Base-by-base conservation (phyloP, 2,329 filamentous ascomycete species). In the Shiraia bambusicola region DNA sequence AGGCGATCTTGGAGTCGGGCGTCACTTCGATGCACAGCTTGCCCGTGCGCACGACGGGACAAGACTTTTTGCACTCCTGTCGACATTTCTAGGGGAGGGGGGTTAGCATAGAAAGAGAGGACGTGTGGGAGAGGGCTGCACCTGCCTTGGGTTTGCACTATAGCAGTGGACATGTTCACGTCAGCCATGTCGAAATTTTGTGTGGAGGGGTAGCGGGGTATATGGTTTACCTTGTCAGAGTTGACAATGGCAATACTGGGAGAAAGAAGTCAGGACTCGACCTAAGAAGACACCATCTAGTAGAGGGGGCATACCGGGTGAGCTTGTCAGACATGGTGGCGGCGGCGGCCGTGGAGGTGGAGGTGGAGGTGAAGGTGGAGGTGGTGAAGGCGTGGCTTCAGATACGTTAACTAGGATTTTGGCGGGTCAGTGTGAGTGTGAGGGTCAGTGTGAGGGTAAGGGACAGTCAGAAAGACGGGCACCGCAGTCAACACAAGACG, bases 11-110 rank as follows among this genome's bases (percentile, higher is more conserved):
- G 55, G 92, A 94, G 44, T 88, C 82, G 50, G 88, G 77, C 38
- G 81, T 78, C 63, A 98, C 94, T 78, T 98, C 92, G 69, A 97
- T 96, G 74, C 91, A 95, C 57, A 94, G 84, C 79, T 96, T 97
- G 73, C 93, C 93, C 47, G 91, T 95, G 64, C 92, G 88, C 58
- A 98, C 93, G 51, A 98, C 93, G 22, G 94, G 90, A 71, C 93
- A 98, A 22, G 91, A 92, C 72, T 97, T 97, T 73, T 97, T 97
- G 81, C 93, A 98, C 74, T 98, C 93, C 77, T 96, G 92, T 58
- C 92, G 85, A 73, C 93, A 97, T 89, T 97, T 97, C 87, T 91
- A 64, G 58, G 50, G n/a, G 12, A 19, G 29, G 19, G 19, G 19
- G 8, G 47, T 61, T 45, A 60, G 59, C 22, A 36, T 17, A 31